Percentiles rank a stretch among this genome's conserved stretches.
phyloP scores from a whole-genome alignment of 2,329 filamentous ascomycete species.

The Aspergillus sergii region DNA sequence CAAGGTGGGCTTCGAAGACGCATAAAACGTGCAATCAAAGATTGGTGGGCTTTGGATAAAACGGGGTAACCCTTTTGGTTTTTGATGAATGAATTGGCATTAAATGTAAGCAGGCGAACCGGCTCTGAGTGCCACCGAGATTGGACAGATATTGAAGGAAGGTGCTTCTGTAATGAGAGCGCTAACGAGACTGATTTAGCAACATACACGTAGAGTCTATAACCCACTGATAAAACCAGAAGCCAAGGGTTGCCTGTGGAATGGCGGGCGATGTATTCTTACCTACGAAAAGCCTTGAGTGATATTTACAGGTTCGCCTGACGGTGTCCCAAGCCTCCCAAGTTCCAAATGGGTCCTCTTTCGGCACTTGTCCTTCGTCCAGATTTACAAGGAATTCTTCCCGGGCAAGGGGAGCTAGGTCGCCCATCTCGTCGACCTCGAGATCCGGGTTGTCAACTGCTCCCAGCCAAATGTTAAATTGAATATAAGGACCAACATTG shows the following conservation, averaged over 20 bases:
- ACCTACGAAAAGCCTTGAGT: constrained; percentile 79
- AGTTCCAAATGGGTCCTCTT: constrained; percentile 71
- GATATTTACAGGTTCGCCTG: constrained; percentile 82
- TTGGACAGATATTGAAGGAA: constrained; percentile 60
- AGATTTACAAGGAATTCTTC: constrained; percentile 39
- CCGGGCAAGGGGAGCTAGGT: constrained; percentile 47
- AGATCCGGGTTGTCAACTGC: constrained; percentile 76
- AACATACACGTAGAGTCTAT: background rate
- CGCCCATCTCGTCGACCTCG: constrained; percentile 48
- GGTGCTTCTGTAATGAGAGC: constrained; percentile 59
- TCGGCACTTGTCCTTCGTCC: constrained; percentile 41
- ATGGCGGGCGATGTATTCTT: constrained; percentile 46
- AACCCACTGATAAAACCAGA: background rate
- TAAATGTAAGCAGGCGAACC: constrained; percentile 58
- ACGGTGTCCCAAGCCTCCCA: constrained; percentile 97
- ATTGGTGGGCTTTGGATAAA: constrained; percentile 60
- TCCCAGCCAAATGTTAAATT: constrained; percentile 77
- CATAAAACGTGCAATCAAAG: constrained; percentile 59
- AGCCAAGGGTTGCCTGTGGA: constrained; percentile 1
- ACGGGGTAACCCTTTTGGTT: constrained; percentile 63
- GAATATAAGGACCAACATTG: constrained; percentile 72
- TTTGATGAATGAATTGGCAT: constrained; percentile 56
- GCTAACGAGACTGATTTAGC: constrained; percentile 44
- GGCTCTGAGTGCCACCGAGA: constrained; percentile 67
- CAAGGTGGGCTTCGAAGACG: constrained; percentile 61